Evolutionary conservation across 495 filamentous ascomycete genomes (phyloP), one percentile per base, ranked within the genome.

Genomic region (Penicillium silybi): DNA sequence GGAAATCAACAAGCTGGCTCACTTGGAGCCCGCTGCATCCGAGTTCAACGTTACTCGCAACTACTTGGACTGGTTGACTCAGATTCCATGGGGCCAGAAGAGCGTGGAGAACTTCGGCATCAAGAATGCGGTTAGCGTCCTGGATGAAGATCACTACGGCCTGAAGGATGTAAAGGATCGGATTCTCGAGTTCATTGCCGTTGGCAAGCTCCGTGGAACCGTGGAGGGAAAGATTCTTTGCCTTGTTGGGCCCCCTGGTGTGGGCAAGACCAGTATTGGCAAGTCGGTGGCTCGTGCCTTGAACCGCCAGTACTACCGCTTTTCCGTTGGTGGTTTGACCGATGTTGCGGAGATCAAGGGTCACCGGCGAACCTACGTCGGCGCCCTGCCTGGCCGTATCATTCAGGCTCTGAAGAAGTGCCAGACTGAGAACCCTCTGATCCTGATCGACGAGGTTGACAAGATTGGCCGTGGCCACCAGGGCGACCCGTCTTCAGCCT

Each of bases 291-390:
- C 95, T 16, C 83, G 92, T 34, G 95, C 95, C 23, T 74, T 99
- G 48, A 95, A 95, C 67, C 79, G 95, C 29, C 86, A 97, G 66
- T 99, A 97, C 72, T 97, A 97, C 76, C 81, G 95, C 46, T 97
- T 99, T 76, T 96, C 90, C 53, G 95, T 99, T 15, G 95, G 95
- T 57, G 95, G 95, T 51, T 78, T 99, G 50, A 91, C 91, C 11
- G 95, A 99, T 72, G 95, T 97, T 57, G 93, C 95, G n/a, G 95
- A 99, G 68, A 96, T 99, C 71, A 99, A 99, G 77, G 95, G 95
- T 40, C 95, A 99, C 65, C 80, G 95, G 53, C 78, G 95, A 57
- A 99, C 95, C 10, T 99, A 99, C 62, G 92, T 99, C 46, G 95
- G 95, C 50, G 95, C 95, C 39, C 74, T 99, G 39, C 95, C 95